phyloP scores from a whole-genome alignment of 129 eudicot species.

The Deinandra increscens region DNA sequence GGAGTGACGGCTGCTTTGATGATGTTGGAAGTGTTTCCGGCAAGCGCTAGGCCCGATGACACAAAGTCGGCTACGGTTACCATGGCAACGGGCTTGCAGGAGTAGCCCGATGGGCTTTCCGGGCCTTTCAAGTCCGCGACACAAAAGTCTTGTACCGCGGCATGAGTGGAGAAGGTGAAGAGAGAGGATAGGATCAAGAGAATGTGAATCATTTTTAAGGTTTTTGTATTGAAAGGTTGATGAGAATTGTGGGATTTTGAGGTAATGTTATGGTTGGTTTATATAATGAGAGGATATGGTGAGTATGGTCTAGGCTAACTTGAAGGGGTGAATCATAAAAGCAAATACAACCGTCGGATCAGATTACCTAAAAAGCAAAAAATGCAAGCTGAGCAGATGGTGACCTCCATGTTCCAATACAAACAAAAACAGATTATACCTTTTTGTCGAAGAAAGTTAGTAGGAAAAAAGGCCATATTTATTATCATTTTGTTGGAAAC shows the following conservation, averaged over 20 bases:
- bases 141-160: slow-evolving; percentile 71
- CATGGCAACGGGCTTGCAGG: slow-evolving; percentile 51
- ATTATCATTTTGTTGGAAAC: neutral
- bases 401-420: slow-evolving; percentile 31
- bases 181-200: slow-evolving; percentile 39
- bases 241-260: slow-evolving; percentile 12
- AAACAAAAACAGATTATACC: slow-evolving; percentile 26
- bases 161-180: slow-evolving; percentile 38
- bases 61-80: slow-evolving; percentile 67
- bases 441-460: slow-evolving; percentile 15
- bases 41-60: slow-evolving; percentile 35
- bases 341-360: slow-evolving; percentile 21
- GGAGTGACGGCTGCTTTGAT: slow-evolving; percentile 75
- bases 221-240: slow-evolving; percentile 5
- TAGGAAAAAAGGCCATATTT: neutral
- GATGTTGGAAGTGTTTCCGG: slow-evolving; percentile 76
- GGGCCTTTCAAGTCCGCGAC: slow-evolving; percentile 65
- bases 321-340: slow-evolving; percentile 22
- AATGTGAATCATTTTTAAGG: slow-evolving; percentile 42
- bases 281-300: slow-evolving; percentile 22
- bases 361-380: slow-evolving; percentile 12
- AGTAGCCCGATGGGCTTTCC: slow-evolving; percentile 62
- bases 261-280: slow-evolving; percentile 13
- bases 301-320: slow-evolving; percentile 20
- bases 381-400: slow-evolving; percentile 34